Conservation (phyloP, 2,329 filamentous ascomycete genomes). For the Pseudopyricularia javanii region DNA sequence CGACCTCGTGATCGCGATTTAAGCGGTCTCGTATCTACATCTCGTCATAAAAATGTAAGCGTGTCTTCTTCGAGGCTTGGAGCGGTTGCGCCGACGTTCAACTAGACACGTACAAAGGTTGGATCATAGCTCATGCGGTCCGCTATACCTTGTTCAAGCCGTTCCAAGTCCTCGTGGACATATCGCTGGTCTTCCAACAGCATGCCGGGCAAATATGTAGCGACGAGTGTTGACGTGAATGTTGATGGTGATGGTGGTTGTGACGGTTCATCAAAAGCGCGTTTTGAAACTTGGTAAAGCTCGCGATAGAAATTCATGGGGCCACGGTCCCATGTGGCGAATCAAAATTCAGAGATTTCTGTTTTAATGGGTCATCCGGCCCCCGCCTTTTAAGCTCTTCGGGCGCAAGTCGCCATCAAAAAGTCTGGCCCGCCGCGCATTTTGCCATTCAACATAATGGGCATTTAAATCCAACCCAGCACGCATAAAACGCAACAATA, state of each 20-base stretch:
- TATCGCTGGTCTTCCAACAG: slow-evolving; percentile 87
- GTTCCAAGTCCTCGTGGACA: slow-evolving; percentile 91
- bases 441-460: background rate
- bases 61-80: background rate
- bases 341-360: background rate
- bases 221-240: background rate
- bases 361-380: background rate
- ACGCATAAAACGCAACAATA: background rate
- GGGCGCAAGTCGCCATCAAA: background rate
- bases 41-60: slow-evolving; percentile 5
- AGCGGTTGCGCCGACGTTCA: background rate
- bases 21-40: slow-evolving; percentile 73
- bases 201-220: slow-evolving; percentile 33
- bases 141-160: slow-evolving; percentile 84
- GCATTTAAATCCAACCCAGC: background rate
- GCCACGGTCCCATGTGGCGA: background rate
- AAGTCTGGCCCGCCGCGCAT: slow-evolving; percentile 8
- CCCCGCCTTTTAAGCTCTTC: background rate
- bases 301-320: background rate
- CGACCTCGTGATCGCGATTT: slow-evolving; percentile 83
- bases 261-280: background rate
- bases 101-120: slow-evolving; percentile 56
- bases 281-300: background rate
- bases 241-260: background rate
- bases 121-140: slow-evolving; percentile 84